phyloP scores from a whole-genome alignment of 352 stramenopile genomes.

The Pythium folliculosum region DNA sequence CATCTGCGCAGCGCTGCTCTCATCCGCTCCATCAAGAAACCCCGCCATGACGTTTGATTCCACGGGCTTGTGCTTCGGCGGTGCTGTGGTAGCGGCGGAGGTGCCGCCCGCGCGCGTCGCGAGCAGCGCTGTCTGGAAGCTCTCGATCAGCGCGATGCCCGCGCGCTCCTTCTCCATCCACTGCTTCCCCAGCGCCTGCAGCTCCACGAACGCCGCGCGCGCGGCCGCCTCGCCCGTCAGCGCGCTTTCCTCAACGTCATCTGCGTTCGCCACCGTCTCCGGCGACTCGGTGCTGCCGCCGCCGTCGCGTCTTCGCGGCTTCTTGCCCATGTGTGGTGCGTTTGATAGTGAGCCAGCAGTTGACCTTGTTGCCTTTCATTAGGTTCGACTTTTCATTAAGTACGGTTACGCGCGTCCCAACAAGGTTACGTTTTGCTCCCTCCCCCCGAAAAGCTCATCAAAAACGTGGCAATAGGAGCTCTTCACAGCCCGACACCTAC shows the following conservation, averaged over 20 bases:
- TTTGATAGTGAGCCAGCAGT: no score
- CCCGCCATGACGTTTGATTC: not conserved
- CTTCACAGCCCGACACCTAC: no score
- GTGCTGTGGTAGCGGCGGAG: not conserved
- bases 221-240: constrained; percentile 4
- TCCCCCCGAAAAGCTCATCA: not conserved
- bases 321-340: not conserved
- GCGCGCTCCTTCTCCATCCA: constrained; percentile 72
- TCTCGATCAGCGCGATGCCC: constrained; percentile 64
- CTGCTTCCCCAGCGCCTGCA: constrained; percentile 44
- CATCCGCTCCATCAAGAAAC: constrained; percentile 34
- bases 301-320: not conserved
- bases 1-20: constrained; percentile 37
- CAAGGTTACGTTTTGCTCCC: not conserved
- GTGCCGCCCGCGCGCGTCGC: constrained; percentile 32
- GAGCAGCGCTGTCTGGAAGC: constrained; percentile 65
- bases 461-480: not conserved
- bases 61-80: constrained; percentile 7
- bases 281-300: not conserved
- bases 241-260: not conserved
- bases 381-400: constrained; percentile 29
- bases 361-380: constrained; percentile 12
- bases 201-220: constrained; percentile 37
- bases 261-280: no score
- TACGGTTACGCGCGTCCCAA: constrained; percentile 2